phyloP scores from a whole-genome alignment of 345 rosid genomes.

The Eucalyptus regnans region DNA sequence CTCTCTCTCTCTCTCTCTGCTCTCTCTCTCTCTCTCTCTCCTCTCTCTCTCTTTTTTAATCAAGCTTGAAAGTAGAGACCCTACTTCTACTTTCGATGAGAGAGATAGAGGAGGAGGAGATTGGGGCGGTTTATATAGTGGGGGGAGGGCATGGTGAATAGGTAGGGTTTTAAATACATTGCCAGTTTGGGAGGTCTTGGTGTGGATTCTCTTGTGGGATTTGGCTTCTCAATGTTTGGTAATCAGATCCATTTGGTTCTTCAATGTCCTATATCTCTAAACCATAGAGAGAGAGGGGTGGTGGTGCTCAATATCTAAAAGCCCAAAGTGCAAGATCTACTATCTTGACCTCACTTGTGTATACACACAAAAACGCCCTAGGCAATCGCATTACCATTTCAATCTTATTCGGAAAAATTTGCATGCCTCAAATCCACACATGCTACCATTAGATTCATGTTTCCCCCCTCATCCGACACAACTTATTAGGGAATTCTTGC shows the following conservation, averaged over 20 bases:
- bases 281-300: background rate
- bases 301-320: background rate
- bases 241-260: background rate
- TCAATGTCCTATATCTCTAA: background rate
- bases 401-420: no score
- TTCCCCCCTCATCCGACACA: accelerated
- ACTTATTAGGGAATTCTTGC: background rate
- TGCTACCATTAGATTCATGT: background rate
- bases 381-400: background rate
- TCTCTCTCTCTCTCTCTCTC: background rate
- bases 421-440: background rate
- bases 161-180: background rate
- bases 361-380: no score
- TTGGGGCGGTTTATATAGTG: background rate
- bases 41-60: background rate
- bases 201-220: background rate
- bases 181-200: background rate
- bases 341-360: background rate
- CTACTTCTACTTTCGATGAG: background rate
- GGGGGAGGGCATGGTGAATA: background rate
- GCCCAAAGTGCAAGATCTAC: background rate
- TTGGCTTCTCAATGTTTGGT: background rate
- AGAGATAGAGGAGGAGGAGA: accelerated
- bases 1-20: no score
- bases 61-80: background rate